Evolutionary conservation across 2,329 filamentous ascomycete species (phyloP).

Genomic region (Epichloe amarillans): DNA sequence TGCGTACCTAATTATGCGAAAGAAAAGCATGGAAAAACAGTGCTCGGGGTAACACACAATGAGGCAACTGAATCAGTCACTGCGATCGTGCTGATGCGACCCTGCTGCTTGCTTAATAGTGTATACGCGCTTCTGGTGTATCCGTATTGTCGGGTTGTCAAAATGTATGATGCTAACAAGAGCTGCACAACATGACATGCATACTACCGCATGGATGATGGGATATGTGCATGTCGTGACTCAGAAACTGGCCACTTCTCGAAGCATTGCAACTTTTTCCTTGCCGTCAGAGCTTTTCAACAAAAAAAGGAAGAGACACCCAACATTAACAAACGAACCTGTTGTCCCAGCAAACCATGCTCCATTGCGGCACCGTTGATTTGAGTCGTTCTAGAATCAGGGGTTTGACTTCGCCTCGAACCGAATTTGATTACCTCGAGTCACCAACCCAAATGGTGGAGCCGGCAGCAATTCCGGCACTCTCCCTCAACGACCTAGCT

Average conservation of each 20-base stretch:
- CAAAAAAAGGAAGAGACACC: background rate
- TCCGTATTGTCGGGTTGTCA: conserved; percentile 7
- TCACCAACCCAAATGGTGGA: conserved; percentile 11
- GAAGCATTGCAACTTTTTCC: background rate
- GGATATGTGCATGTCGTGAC: background rate
- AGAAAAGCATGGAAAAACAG: background rate
- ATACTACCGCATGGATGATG: conserved; percentile 9
- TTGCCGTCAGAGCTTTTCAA: background rate
- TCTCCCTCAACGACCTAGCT: conserved; percentile 14
- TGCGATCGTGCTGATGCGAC: background rate
- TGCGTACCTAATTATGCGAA: background rate
- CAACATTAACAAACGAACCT: too few species aligned
- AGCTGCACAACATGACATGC: conserved; percentile 12
- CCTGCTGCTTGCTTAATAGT: background rate
- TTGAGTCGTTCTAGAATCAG: background rate
- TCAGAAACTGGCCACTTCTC: background rate
- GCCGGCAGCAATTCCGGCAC: conserved; percentile 18
- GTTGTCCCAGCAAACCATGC: background rate
- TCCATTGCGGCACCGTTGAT: background rate
- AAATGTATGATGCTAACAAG: background rate
- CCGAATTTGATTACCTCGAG: background rate
- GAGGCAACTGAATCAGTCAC: background rate
- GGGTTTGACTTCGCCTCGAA: background rate
- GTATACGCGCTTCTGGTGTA: conserved; percentile 3
- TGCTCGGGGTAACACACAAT: background rate